Conservation (phyloP, 73 alveolate species). For the Paramecium biaurelia region DNA sequence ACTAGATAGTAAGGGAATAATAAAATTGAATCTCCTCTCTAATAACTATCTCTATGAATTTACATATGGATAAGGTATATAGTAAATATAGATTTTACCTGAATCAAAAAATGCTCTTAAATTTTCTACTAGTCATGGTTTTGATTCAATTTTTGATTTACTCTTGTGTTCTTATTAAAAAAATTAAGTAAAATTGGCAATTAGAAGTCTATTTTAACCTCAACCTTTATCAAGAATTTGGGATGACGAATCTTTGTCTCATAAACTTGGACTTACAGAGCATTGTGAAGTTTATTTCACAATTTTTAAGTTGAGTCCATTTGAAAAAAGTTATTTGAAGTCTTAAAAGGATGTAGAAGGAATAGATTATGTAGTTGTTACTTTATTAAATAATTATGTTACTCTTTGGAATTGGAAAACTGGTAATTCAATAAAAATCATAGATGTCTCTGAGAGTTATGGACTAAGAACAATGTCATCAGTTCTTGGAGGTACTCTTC, state of each 20-base stretch:
- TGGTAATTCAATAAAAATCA: not conserved
- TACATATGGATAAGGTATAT: constrained; percentile 1
- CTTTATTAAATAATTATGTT: not conserved
- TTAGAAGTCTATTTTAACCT: not conserved
- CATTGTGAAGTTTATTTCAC: constrained; percentile 24
- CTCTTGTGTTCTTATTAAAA: not conserved
- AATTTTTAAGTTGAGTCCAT: not conserved
- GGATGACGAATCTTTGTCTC: constrained; percentile 22
- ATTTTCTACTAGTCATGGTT: not conserved
- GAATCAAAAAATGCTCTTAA: constrained; percentile 33
- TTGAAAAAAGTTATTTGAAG: not conserved
- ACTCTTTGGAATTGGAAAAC: constrained; percentile 43
- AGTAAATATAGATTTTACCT: not conserved
- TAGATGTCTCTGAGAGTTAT: not conserved
- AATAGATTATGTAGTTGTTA: constrained; percentile 11
- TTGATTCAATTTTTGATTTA: constrained; percentile 16
- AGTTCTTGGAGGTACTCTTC: not conserved
- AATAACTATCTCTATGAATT: constrained; percentile 5
- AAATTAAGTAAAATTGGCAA: not conserved
- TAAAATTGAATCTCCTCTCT: not conserved
- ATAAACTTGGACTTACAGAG: not conserved
- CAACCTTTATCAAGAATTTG: not conserved
- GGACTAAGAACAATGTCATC: not conserved
- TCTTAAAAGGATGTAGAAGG: not conserved
- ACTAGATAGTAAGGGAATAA: not conserved